Base-by-base conservation (phyloP, 768 basidiomycete genomes). In the Kwoniella heveanensis region DNA sequence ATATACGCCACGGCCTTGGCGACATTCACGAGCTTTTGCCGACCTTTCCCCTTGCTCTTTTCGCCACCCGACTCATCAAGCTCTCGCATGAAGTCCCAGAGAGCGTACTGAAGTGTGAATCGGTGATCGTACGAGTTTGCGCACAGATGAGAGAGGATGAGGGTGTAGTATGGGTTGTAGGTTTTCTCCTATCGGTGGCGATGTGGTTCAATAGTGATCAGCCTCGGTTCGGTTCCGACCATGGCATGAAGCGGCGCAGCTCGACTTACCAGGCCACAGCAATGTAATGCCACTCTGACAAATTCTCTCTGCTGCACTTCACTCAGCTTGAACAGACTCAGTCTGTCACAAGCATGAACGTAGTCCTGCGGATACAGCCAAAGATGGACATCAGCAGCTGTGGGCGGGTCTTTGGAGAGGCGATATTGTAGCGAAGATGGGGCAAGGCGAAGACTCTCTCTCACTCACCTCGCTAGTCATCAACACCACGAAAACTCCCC, bases 41-140 rank as follows among this genome's bases (percentile, higher is more conserved):
- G 62, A 21, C 90, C 83, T 48, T 83, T 69, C 48, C 85, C 82
- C n/a, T 84, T 82, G 49, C 79, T 76, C 30, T 82, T 53, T 10
- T 46, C 27, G 7, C 93, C 90, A 29, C 81, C 85, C 10, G 83
- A 85, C 80, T 96, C 92, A 13, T 92, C 95, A 48, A 98, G 82
- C 64, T 91, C 91, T 9, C 95, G 88, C 27, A 98, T 81, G 77
- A 98, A 94, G 77, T 99, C 96, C 96, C 96, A 99, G 6, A 98
- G 81, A 70, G 88, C 91, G 78, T 91, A 98, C 74, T 97, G 96
- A 22, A 97, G 82, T 1, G 96, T 97, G 70, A 97, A 89, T 73
- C 87, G 90, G 83, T 92, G 88, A 4, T 89, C 86, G 76, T 95
- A 92, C 0, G 92, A 88, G 9, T 82, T 82, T 9, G 84, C 83